phyloP scores from a whole-genome alignment of 495 filamentous ascomycete species.

The Podospora appendiculata region DNA sequence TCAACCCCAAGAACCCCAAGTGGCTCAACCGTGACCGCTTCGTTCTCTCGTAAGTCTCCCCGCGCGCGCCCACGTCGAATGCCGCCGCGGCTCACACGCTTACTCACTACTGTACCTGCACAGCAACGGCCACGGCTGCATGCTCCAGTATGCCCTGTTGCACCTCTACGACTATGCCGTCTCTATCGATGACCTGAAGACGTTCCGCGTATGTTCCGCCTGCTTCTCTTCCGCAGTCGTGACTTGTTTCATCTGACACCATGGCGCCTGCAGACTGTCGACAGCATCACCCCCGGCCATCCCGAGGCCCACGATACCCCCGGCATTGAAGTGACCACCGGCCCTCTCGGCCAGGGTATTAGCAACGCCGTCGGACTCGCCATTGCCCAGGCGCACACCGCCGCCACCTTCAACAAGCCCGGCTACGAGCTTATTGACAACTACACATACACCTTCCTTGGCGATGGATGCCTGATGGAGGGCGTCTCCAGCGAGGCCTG shows the following conservation, averaged over 20 bases:
- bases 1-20: slow-evolving; percentile 97
- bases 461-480: slow-evolving; percentile 98
- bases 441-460: slow-evolving; percentile 94
- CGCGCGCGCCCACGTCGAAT: background rate
- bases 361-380: slow-evolving; percentile 93
- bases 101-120: background rate
- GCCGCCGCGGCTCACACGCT: background rate
- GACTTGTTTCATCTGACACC: too few species aligned
- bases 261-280: slow-evolving; percentile 49
- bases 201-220: slow-evolving; percentile 71
- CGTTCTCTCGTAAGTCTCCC: slow-evolving; percentile 83
- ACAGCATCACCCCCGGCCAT: slow-evolving; percentile 94
- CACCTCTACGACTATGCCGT: slow-evolving; percentile 91
- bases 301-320: slow-evolving; percentile 95
- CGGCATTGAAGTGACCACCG: slow-evolving; percentile 96
- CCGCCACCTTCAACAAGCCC: slow-evolving; percentile 92
- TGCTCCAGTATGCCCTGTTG: slow-evolving; percentile 98
- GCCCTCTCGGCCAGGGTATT: slow-evolving; percentile 93
- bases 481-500: slow-evolving; percentile 91
- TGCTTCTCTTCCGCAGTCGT: background rate
- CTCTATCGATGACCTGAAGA: slow-evolving; percentile 84
- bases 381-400: slow-evolving; percentile 87
- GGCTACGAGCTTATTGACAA: slow-evolving; percentile 88
- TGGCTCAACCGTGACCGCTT: slow-evolving; percentile 98
- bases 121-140: slow-evolving; percentile 97